Conservation (phyloP, 805 yeast species). For the Grigorovia yakushimaensis region DNA sequence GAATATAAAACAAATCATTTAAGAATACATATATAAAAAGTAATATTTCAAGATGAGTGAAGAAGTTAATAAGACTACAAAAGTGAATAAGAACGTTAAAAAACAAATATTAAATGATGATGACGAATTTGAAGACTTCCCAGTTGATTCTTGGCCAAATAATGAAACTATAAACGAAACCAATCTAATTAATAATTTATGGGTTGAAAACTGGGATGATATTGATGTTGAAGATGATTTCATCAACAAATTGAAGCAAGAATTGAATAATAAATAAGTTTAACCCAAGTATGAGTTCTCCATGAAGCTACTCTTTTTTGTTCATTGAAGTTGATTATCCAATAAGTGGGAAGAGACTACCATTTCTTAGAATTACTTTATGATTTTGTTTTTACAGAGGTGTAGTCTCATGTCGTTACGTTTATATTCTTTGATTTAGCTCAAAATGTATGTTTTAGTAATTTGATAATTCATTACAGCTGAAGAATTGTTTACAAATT, state of each 20-base stretch:
- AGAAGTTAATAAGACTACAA: not conserved
- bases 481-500: too few relatives aligned
- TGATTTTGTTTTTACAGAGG: too few relatives aligned
- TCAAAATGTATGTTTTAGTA: too few relatives aligned
- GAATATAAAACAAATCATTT: too few relatives aligned
- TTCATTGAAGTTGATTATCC: too few relatives aligned
- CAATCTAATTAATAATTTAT: slow-evolving; percentile 49
- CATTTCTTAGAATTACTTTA: too few relatives aligned
- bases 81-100: not conserved
- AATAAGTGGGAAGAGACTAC: too few relatives aligned
- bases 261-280: slow-evolving; percentile 19
- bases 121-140: slow-evolving; percentile 96
- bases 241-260: slow-evolving; percentile 58
- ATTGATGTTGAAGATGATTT: slow-evolving; percentile 90
- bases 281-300: too few relatives aligned
- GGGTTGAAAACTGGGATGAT: slow-evolving; percentile 99
- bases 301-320: too few relatives aligned
- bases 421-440: too few relatives aligned
- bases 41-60: not conserved
- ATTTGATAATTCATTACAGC: too few relatives aligned
- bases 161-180: slow-evolving; percentile 41
- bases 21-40: not conserved
- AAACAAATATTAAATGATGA: slow-evolving; percentile 71
- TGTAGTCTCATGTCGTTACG: too few relatives aligned
- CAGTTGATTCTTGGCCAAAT: slow-evolving; percentile 78